Base-by-base conservation (phyloP, 2,329 filamentous ascomycete genomes). In the Fusarium nodosum region DNA sequence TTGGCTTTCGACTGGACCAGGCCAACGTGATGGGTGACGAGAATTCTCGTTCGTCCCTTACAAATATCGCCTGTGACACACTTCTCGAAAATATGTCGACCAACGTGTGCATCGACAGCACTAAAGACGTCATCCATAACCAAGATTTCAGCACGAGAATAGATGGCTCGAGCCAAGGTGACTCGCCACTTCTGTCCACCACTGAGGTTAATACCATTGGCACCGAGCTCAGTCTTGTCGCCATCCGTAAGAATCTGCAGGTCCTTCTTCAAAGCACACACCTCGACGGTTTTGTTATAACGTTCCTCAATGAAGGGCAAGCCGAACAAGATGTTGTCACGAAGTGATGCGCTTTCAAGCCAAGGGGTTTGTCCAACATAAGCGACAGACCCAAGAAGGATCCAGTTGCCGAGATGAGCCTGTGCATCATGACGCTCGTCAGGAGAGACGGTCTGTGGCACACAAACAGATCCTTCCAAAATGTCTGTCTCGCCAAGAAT, bases 101-200 rank as follows among this genome's bases (percentile, higher is more conserved):
- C 93, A 31, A 94, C 92, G 74, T 94, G 91, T 5, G 92, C 90
- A 77, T 97, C 93, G 11, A 96, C 88, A 12, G 93, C 90, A 75
- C 90, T 93, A 77, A 97, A 94, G 41, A 95, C 92, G 74, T 97
- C 93, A 76, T 97, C 93, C 73, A 96, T 84, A 20, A 96, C 82
- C 7, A 97, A 82, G 66, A 94, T 90, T 1, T 91, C 90, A 1
- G 91, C 92, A 16, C 92, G 85, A 3, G 92, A 94, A 77, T 96
- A 96, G 20, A 96, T 83, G 1, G 93, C 92, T 47, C 93, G 85
- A 3, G 93, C 93, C 71, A 97, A 88, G 1, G 91, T 93, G 33
- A 96, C 86, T 54, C 93, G 87, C 91, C 93, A 94, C 74, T 92
- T 89, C 78, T 97, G 93, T 0, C 93, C 93, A 66, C 93, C 93